Base-by-base conservation (phyloP, 2,329 filamentous ascomycete genomes). In the Cytospora chrysosperma region DNA sequence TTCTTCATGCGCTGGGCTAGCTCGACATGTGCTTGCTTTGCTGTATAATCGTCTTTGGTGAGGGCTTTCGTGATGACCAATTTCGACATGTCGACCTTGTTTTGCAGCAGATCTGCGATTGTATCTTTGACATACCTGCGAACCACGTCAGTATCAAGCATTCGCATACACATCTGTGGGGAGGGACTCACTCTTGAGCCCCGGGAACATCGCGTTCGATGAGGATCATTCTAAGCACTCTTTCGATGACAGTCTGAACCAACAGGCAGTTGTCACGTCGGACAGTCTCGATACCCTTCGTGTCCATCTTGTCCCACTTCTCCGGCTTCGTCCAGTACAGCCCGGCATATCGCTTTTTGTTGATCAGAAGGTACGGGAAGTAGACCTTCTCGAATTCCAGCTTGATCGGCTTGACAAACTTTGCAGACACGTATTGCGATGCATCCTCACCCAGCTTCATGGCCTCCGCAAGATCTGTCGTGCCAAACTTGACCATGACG, bases 261-360 rank as follows among this genome's bases (percentile, higher is more conserved):
- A 99, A 80, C 59, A 95, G 83, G 74, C 95, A 99, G 74, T 99
- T 99, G 76, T 99, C 95, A 83, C 95, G 85, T 69, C 95, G 89
- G 54, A 99, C 96, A 4, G 95, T 99, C 78, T 99, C 95, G 69
- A 99, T 98, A 82, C 95, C 95, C 76, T 99, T 99, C 65, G 92
- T 98, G 77, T 99, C 95, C 96, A 99, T 99, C 82, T 98, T 99
- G 84, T 99, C 96, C 75, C 90, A 95, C 77, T 97, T 97, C 50
- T 94, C 86, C 0, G 94, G 87, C 69, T 90, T 95, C 6, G 95
- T 99, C 93, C 93, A 99, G 79, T 92, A 98, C 34, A 99, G 78
- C n/a, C 95, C 95, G 10, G 95, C 95, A 72, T 99, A 99, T 67
- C 95, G 90, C 82, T 99, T 99, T 82, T 99, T 99, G 87, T 99